phyloP scores from a whole-genome alignment of 139 green algal species.

The Trebouxia sp. region DNA sequence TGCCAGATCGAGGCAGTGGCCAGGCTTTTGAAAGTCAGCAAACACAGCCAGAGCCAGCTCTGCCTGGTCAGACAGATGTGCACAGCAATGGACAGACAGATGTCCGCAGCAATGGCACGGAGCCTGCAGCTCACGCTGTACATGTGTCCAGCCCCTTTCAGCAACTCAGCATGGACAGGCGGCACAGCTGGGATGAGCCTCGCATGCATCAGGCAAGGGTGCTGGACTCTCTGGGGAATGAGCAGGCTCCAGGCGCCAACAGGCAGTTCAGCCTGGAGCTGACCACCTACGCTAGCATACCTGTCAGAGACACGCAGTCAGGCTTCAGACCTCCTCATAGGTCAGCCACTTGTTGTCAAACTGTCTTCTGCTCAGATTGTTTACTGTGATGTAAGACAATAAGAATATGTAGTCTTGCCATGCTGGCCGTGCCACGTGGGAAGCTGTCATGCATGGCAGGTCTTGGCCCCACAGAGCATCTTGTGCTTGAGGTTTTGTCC shows the following conservation, averaged over 20 bases:
- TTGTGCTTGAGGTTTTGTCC: no score
- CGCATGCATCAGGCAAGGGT: background rate
- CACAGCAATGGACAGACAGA: background rate
- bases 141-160: constrained; percentile 6
- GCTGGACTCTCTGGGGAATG: constrained; percentile 8
- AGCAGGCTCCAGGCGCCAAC: constrained; percentile 16
- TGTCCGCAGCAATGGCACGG: background rate
- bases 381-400: no score
- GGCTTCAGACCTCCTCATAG: constrained; percentile 18
- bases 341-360: background rate
- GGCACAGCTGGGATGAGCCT: constrained; percentile 11
- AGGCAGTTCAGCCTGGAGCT: constrained; percentile 22
- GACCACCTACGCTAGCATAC: constrained; percentile 18
- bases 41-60: background rate
- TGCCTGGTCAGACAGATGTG: background rate
- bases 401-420: no score
- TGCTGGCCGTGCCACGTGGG: no score
- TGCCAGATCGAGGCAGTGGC: background rate
- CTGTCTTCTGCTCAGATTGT: background rate
- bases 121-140: background rate
- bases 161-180: background rate
- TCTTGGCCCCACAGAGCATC: no score
- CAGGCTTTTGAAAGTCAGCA: no score
- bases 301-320: constrained; percentile 14
- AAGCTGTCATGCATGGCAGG: no score